A percentile compares a stretch with the other conserved stretches of the same genome.
These are phyloP conservation scores for Scytalidium sp. DNA, from an alignment of 2,329 filamentous ascomycete species.

Conservation along the genomic window DNA sequence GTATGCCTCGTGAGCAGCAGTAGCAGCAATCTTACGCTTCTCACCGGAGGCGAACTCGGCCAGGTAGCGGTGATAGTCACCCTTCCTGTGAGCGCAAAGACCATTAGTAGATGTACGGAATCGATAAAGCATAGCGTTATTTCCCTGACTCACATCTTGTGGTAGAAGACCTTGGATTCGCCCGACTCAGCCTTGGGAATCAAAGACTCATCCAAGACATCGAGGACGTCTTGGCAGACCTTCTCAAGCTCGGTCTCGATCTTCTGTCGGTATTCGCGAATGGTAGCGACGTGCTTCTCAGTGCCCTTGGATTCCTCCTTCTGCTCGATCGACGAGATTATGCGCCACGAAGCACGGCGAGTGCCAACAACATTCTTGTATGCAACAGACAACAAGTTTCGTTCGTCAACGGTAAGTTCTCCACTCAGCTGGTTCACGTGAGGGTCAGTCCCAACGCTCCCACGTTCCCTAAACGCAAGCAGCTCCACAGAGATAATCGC, in stretches of 20 bases:
- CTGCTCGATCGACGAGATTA: conserved; percentile 99
- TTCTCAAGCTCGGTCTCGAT: conserved; percentile 96
- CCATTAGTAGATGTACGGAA: conserved; percentile 1
- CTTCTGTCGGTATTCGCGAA: conserved; percentile 97
- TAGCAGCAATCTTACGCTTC: conserved; percentile 86
- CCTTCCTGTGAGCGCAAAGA: conserved; percentile 65
- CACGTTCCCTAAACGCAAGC: neutral
- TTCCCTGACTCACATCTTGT: conserved; percentile 83
- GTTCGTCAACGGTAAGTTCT: conserved; percentile 92
- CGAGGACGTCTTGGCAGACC: conserved; percentile 96
- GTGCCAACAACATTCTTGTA: conserved; percentile 99
- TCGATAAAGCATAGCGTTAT: neutral
- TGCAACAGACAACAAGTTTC: conserved; percentile 96
- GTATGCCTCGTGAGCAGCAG: conserved; percentile 90
- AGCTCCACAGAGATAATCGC: conserved; percentile 12
- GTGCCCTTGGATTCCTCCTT: conserved; percentile 99
- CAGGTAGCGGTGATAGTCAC: conserved; percentile 94
- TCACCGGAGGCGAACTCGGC: conserved; percentile 91
- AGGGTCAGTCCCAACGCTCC: conserved; percentile 17
- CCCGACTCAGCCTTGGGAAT: conserved; percentile 95
- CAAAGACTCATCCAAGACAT: conserved; percentile 87
- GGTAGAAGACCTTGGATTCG: conserved; percentile 99
- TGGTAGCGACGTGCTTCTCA: conserved; percentile 89
- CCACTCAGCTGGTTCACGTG: conserved; percentile 49
- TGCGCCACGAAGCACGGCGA: conserved; percentile 97